Evolutionary conservation across 805 yeast species (phyloP).

Genomic region (Blastobotrys terrestris): DNA sequence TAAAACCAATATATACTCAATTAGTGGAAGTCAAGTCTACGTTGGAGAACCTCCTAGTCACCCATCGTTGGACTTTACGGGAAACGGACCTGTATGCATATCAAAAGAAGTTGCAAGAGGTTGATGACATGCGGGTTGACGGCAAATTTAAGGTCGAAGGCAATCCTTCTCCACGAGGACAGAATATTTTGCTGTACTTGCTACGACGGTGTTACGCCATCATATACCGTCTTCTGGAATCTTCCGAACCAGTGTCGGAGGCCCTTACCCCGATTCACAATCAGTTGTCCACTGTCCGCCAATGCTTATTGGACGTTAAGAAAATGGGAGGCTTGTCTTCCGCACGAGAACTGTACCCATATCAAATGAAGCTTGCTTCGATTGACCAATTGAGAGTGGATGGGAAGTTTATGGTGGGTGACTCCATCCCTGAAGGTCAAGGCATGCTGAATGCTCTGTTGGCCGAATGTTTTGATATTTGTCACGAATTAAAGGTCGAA

Average conservation of each 20-base stretch:
- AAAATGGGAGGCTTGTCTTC: slow-evolving; percentile 88
- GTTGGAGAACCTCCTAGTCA: slow-evolving; percentile 76
- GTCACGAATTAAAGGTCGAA: slow-evolving; percentile 85
- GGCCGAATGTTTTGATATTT: slow-evolving; percentile 90
- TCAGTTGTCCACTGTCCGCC: slow-evolving; percentile 84
- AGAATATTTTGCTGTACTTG: slow-evolving; percentile 58
- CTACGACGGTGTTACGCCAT: slow-evolving; percentile 87
- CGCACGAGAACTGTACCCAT: slow-evolving; percentile 88
- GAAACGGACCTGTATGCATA: slow-evolving; percentile 88
- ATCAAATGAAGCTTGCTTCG: slow-evolving; percentile 87
- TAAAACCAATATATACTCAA: slow-evolving; percentile 55
- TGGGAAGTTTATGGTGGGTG: slow-evolving; percentile 86
- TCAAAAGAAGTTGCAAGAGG: slow-evolving; percentile 63
- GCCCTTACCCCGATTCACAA: slow-evolving; percentile 90
- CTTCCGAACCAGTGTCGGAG: slow-evolving; percentile 93
- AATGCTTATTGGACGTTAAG: slow-evolving; percentile 84
- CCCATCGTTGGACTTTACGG: slow-evolving; percentile 96
- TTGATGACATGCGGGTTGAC: slow-evolving; percentile 65
- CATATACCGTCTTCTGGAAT: slow-evolving; percentile 80
- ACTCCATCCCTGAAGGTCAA: slow-evolving; percentile 95
- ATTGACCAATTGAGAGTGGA: slow-evolving; percentile 81
- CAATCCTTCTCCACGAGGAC: slow-evolving; percentile 18
- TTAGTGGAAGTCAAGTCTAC: slow-evolving; percentile 62
- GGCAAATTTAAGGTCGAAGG: slow-evolving; percentile 41
- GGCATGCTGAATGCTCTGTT: slow-evolving; percentile 87